Evolutionary conservation across 352 stramenopile genomes (phyloP), one percentile per base, ranked within the genome.

Genomic region (Phytophthora rubi): DNA sequence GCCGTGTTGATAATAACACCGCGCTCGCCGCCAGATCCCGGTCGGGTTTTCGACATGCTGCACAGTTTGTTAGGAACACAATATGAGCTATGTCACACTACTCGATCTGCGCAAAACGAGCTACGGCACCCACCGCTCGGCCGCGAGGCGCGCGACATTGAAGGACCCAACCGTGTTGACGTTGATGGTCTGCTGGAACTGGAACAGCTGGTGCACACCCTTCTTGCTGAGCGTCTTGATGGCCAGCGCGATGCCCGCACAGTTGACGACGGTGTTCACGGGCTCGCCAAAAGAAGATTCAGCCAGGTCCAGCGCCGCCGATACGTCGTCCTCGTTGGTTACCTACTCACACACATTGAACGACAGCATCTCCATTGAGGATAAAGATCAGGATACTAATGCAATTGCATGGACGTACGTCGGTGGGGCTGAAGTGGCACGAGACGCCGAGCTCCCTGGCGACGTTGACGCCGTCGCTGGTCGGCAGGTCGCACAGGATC

Each of bases 1-100:
- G 97, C 97, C 10, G 98, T 99, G 82, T 99, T 99, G 69, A 99
- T 98, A 65, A 99, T 99, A 53, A 99, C 91, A 16, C 98, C 98
- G 28, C 96, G 86, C 58, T 98, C 85, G 8, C 94, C 95, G 63
- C 96, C 88, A 66, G 80, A 59, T 54, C 89, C 76, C 6, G 81
- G 75, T 56, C 73, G 62, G 13, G 70, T 87, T 65, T 96, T 96
- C 44, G 90, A 70, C 93, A 98, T 98, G 59, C 90, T 98, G 63
- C 9, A 57, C 16, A 48, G 16, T 23, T n/a, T n/a, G 28, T 15
- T 12, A 21, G 42, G 16, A 12, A 21, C 15, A 10, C 5, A 48
- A 48, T 48, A 48, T 23, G 7, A 9, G 42, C 15, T 44, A 0
- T n/a, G 4, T 44, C 35, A 15, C 37, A 16, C 37, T 6, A 44